A percentile compares a stretch with the other conserved stretches of the same genome.
phyloP scores from a whole-genome alignment of 352 stramenopile species.

The Peronosclerospora sorghi region DNA sequence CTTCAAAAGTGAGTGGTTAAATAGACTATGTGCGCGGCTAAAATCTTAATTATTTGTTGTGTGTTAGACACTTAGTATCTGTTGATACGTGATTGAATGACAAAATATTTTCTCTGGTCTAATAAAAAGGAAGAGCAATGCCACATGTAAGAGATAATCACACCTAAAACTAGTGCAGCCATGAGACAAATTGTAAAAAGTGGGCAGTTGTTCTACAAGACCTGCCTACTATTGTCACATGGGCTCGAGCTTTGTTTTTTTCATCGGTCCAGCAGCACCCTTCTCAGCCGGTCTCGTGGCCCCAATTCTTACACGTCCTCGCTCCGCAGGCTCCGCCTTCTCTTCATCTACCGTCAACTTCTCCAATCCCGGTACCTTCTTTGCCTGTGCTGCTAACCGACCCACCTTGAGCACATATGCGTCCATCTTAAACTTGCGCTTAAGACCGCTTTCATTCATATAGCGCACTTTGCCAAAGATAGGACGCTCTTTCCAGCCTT shows the following conservation, averaged over 20 bases:
- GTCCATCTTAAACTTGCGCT: constrained; percentile 96
- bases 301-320: constrained; percentile 5
- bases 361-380: constrained; percentile 1
- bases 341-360: constrained; percentile 1
- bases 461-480: constrained; percentile 99
- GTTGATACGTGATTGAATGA: too few relatives aligned
- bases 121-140: too few relatives aligned
- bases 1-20: too few relatives aligned
- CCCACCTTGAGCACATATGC: constrained; percentile 59
- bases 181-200: too few relatives aligned
- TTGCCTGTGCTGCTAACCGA: constrained; percentile 14
- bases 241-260: constrained; percentile 9
- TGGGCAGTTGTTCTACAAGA: too few relatives aligned
- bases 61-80: too few relatives aligned
- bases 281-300: constrained; percentile 4
- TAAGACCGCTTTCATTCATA: constrained; percentile 98
- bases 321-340: constrained; percentile 2
- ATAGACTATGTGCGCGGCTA: too few relatives aligned
- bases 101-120: too few relatives aligned
- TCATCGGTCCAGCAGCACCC: constrained; percentile 9
- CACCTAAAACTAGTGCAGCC: too few relatives aligned
- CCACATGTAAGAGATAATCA: too few relatives aligned
- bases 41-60: too few relatives aligned
- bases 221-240: too few relatives aligned
- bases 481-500: constrained; percentile 91